Evolutionary conservation across 78 protist species (phyloP).

Genomic region (Isochrysis galbana): DNA sequence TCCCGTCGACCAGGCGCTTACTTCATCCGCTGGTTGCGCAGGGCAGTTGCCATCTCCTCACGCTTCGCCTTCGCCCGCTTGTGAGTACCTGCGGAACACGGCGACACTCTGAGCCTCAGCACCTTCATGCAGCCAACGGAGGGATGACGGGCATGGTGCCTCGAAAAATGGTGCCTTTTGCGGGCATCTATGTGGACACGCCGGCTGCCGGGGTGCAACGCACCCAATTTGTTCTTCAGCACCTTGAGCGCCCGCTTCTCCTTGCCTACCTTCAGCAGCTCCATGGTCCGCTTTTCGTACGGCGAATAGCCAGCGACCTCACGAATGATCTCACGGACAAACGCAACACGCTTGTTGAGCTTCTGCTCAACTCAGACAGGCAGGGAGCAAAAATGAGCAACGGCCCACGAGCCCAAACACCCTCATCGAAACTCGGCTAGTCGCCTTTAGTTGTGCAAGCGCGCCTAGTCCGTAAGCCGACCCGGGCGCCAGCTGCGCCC

Average conservation of each 20-base stretch:
- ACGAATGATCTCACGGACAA: slow-evolving; percentile 76
- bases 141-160: not conserved
- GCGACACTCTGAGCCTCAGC: not conserved
- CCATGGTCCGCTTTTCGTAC: slow-evolving; percentile 88
- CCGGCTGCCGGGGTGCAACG: slow-evolving; percentile 37
- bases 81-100: slow-evolving; percentile 60
- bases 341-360: slow-evolving; percentile 26
- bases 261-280: slow-evolving; percentile 79
- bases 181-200: too few species aligned
- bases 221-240: slow-evolving; percentile 64
- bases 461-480: too few species aligned
- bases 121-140: not conserved
- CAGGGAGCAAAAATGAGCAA: not conserved
- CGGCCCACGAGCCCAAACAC: too few species aligned
- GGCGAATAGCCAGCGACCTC: slow-evolving; percentile 90
- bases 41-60: slow-evolving; percentile 36
- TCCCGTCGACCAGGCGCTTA: too few species aligned
- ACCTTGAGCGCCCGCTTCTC: slow-evolving; percentile 93
- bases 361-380: not conserved
- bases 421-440: too few species aligned
- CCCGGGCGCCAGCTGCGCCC: too few species aligned
- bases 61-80: slow-evolving; percentile 69
- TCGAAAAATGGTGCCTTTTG: too few species aligned
- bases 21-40: slow-evolving; percentile 19
- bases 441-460: too few species aligned